Percentiles rank a stretch among this genome's conserved stretches.
phyloP scores from a whole-genome alignment of 371 early-diverging fungal species.

The Lichtheimia ramosa region DNA sequence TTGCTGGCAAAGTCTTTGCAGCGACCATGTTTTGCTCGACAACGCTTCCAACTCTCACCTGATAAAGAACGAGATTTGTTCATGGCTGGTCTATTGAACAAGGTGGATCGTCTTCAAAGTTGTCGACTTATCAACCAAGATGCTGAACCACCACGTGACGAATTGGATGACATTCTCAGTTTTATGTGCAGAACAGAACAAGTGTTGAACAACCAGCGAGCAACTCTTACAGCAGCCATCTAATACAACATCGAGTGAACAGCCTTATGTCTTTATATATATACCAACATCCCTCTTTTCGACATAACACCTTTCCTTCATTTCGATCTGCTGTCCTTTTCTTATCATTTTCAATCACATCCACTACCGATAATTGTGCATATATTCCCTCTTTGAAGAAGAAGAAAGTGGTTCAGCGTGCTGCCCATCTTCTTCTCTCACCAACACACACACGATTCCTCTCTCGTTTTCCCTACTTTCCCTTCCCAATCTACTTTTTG shows the following conservation, averaged over 20 bases:
- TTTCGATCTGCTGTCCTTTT: not conserved
- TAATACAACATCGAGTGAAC: not conserved
- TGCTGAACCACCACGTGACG: slow-evolving; percentile 20
- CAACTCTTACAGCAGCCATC: slow-evolving; percentile 4
- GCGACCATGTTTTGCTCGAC: slow-evolving; percentile 29
- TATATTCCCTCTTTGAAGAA: not conserved
- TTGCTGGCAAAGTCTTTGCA: slow-evolving; percentile 49
- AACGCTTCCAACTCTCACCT: slow-evolving; percentile 22
- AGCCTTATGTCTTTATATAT: not conserved
- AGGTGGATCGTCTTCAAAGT: slow-evolving; percentile 30
- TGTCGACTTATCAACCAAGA: slow-evolving; percentile 30
- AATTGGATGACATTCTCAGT: slow-evolving; percentile 5
- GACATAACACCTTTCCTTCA: not conserved
- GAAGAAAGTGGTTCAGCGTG: slow-evolving; percentile 15
- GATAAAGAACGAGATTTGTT: slow-evolving; percentile 30
- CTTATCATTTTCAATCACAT: slow-evolving; percentile 4
- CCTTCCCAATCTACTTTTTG: no score
- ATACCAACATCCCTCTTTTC: not conserved
- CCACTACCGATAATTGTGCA: not conserved
- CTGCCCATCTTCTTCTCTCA: slow-evolving; percentile 13
- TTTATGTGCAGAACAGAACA: slow-evolving; percentile 9
- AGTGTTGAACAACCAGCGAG: slow-evolving; percentile 15
- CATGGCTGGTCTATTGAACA: slow-evolving; percentile 26
- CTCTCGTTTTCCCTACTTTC: not conserved
- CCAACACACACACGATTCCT: no score